Evolutionary conservation across 768 basidiomycete species (phyloP).

Genomic region (Obba rivulosa): DNA sequence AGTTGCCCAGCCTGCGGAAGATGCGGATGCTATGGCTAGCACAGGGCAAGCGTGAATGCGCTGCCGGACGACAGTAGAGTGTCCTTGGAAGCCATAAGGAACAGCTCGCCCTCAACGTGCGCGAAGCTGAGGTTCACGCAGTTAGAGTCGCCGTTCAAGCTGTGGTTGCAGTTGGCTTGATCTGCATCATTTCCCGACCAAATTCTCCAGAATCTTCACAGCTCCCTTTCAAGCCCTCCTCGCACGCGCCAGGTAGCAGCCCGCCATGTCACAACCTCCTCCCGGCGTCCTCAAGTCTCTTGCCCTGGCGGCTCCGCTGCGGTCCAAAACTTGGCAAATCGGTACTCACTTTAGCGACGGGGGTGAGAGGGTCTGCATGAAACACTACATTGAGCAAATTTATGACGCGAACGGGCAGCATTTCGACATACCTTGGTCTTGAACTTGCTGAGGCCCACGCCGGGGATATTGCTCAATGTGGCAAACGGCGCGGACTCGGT

Average conservation of each 20-base stretch:
- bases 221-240: not conserved
- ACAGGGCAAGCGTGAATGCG: too few species aligned
- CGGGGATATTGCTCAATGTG: constrained; percentile 18
- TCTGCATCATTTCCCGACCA: too few species aligned
- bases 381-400: not conserved
- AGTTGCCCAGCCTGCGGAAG: too few species aligned
- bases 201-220: not conserved
- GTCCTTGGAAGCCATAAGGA: too few species aligned
- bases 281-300: not conserved
- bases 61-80: too few species aligned
- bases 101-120: too few species aligned
- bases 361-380: constrained; percentile 12
- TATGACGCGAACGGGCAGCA: constrained; percentile 9
- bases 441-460: constrained; percentile 28
- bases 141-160: too few species aligned
- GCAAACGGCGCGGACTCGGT: constrained; percentile 14
- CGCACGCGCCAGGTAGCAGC: not conserved
- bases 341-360: constrained; percentile 17
- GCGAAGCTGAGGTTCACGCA: too few species aligned
- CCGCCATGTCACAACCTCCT: not conserved
- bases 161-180: too few species aligned
- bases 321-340: not conserved
- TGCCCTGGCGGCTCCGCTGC: too few species aligned
- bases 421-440: constrained; percentile 27
- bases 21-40: too few species aligned